phyloP scores from a whole-genome alignment of 2,329 filamentous ascomycete species.

The Tolypocladium album region DNA sequence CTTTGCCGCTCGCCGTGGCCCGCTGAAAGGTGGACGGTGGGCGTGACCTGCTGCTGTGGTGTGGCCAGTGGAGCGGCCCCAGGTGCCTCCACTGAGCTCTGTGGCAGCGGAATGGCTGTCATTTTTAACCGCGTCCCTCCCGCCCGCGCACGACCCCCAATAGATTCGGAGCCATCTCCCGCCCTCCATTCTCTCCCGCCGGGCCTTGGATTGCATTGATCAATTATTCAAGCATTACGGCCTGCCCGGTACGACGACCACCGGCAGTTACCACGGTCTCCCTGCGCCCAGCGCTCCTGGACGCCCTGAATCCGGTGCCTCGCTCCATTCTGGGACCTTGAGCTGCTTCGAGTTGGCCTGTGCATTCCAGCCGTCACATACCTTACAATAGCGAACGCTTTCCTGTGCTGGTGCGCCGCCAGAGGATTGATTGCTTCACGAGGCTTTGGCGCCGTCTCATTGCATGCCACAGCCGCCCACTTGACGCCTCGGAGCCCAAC shows the following conservation, averaged over 20 bases:
- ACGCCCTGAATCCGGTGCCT: not conserved
- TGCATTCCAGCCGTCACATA: not conserved
- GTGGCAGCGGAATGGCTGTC: conserved; percentile 6
- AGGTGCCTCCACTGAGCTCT: not conserved
- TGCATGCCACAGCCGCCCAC: not conserved
- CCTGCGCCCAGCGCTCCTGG: not conserved
- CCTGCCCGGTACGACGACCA: not conserved
- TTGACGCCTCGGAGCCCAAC: not conserved
- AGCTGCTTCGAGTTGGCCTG: not conserved
- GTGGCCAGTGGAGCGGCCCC: not conserved
- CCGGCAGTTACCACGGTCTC: not conserved
- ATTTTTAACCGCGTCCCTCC: conserved; percentile 8
- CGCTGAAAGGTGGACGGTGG: not conserved
- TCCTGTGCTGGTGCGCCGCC: not conserved
- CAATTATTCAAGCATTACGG: not conserved
- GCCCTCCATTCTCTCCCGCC: not conserved
- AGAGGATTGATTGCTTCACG: not conserved
- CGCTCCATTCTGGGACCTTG: not conserved
- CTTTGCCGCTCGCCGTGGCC: not conserved
- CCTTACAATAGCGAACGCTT: not conserved
- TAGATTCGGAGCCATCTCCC: not conserved
- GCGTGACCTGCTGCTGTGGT: not conserved
- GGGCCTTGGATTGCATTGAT: not conserved
- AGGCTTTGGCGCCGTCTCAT: conserved; percentile 1
- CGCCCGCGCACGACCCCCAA: not conserved